Base-by-base conservation (phyloP, 2,329 filamentous ascomycete genomes). In the Talaromyces verruculosus region DNA sequence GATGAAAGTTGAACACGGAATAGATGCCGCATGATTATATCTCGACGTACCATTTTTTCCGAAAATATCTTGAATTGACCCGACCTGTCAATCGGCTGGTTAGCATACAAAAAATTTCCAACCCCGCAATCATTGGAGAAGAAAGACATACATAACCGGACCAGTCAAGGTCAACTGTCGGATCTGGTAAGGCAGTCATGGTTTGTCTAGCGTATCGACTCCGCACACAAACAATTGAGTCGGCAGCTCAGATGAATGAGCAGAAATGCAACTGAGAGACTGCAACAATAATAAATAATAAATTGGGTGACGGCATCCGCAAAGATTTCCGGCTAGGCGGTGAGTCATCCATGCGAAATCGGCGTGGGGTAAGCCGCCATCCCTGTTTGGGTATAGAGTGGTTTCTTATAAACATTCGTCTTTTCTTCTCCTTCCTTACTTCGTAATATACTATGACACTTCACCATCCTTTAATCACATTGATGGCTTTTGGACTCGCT, bases 161-260 rank as follows among this genome's bases (percentile, higher is more conserved):
- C 80, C 80, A 82, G 61, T 81, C 73, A 30, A 82, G 71, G 64
- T 82, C 76, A n/a, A 72, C 72, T 1, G 78, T 81, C 8, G 80
- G 80, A 67, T 82, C 76, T 10, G 80, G 80, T 22, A 67, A 30
- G 28, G n/a, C 39, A 33, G 57, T 37, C 65, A 67, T 67, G 6
- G 13, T 53, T 22, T 61, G 3, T 37, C 19, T 30, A 2, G 8
- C 28, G 39, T 22, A 33, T 37, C n/a, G 19, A 30, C 15, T 58
- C 37, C 55, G 25, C 41, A 30, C 22, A 49, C 39, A 6, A 59
- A 41, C 1, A 63, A 66, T 63, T 51, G 51, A 39, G 19, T 58
- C 35, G 33, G 30, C 28, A 28, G 28, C 10, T 47, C 15, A 58
- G 15, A 37, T 28, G n/a, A 37, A 33, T 13, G 15, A 19, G 47